Evolutionary conservation across 2,329 filamentous ascomycete genomes (phyloP).

Genomic region (Volutella citrinella): DNA sequence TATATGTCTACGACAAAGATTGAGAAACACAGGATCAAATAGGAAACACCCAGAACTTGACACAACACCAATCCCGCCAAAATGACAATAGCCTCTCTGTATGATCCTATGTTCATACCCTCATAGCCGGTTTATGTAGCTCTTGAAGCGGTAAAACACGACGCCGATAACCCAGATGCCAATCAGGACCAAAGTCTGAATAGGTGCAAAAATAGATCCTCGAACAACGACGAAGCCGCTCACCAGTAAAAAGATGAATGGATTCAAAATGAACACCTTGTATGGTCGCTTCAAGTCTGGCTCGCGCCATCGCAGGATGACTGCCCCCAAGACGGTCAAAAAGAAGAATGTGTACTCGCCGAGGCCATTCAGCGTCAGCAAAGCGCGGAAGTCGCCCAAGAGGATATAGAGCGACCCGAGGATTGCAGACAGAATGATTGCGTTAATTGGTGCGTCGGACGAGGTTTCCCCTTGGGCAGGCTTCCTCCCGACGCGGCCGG

Average conservation of each 20-base stretch:
- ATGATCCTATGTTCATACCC: no score
- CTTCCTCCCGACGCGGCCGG: conserved; percentile 41
- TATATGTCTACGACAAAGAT: no score
- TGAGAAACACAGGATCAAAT: no score
- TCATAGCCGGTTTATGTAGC: no score
- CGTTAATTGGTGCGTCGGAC: conserved; percentile 53
- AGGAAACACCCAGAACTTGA: no score
- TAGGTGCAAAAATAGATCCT: conserved; percentile 56
- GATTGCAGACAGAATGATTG: conserved; percentile 46
- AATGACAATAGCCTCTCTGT: no score
- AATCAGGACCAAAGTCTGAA: conserved; percentile 50
- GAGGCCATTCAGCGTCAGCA: conserved; percentile 58
- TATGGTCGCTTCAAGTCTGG: conserved; percentile 55
- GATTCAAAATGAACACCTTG: conserved; percentile 49
- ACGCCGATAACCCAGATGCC: conserved; percentile 49
- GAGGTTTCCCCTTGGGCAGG: conserved; percentile 5
- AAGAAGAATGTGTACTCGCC: conserved; percentile 65
- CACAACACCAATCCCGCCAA: no score
- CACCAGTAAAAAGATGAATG: conserved; percentile 51
- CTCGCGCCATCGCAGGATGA: conserved; percentile 55
- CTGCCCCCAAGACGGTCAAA: conserved; percentile 56
- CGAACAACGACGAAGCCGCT: conserved; percentile 59
- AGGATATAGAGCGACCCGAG: conserved; percentile 57
- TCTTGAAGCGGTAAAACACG: conserved; percentile 44
- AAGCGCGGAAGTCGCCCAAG: conserved; percentile 57